Percentiles rank a stretch among this genome's conserved stretches.
phyloP scores from a whole-genome alignment of 169 alveolate species.

The Eimeria brunetti region DNA sequence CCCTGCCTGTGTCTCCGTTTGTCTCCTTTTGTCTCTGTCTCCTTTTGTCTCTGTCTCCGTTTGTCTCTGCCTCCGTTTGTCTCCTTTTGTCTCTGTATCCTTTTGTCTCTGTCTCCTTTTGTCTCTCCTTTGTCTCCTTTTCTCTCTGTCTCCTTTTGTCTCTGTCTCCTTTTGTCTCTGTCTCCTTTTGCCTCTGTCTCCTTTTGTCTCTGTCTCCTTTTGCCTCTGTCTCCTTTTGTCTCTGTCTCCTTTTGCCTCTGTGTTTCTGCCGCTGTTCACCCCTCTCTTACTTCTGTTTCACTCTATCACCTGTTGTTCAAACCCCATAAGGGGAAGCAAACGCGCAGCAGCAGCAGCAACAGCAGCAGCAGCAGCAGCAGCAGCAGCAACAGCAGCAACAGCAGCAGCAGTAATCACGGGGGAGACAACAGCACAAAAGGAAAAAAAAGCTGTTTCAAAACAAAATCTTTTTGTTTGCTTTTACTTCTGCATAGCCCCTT shows the following conservation, averaged over 20 bases:
- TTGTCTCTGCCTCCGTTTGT: too few relatives aligned
- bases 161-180: too few relatives aligned
- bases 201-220: too few relatives aligned
- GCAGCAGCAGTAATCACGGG: background rate
- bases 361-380: slow-evolving; percentile 1
- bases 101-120: too few relatives aligned
- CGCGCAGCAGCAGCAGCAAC: background rate
- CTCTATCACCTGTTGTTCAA: background rate
- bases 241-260: too few relatives aligned
- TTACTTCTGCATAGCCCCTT: too few relatives aligned
- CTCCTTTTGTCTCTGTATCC: too few relatives aligned
- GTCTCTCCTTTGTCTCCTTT: too few relatives aligned
- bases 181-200: too few relatives aligned
- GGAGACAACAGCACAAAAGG: background rate
- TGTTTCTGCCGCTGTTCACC: background rate
- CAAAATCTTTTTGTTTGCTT: too few relatives aligned
- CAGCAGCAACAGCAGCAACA: background rate
- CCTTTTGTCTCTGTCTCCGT: background rate
- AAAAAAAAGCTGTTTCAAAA: background rate
- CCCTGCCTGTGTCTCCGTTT: background rate
- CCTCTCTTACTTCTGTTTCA: background rate
- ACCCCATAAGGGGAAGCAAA: background rate
- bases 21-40: background rate
- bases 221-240: too few relatives aligned
- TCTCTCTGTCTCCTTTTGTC: too few relatives aligned